Percentiles rank a stretch among this genome's conserved stretches.
Conservation (phyloP, 2,329 filamentous ascomycete species). For the Trichophyton rubrum region DNA sequence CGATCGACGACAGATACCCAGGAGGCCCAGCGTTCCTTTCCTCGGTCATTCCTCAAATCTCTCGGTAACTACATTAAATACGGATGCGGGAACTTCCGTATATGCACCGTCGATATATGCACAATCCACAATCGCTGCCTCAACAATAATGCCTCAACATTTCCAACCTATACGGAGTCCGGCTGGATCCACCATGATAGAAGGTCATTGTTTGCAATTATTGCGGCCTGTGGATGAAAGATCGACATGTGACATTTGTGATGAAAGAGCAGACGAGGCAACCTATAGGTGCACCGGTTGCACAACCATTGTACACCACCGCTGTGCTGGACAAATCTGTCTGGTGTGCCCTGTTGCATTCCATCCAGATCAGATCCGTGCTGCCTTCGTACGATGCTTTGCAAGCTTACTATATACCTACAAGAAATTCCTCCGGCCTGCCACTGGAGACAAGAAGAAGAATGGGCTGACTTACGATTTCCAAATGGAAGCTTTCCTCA, state of each 20-base stretch:
- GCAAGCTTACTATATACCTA: constrained; percentile 59
- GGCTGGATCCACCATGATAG: constrained; percentile 28
- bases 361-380: constrained; percentile 52
- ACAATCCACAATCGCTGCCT: constrained; percentile 39
- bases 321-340: constrained; percentile 48
- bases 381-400: constrained; percentile 57
- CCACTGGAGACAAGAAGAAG: constrained; percentile 50
- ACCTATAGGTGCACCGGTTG: constrained; percentile 39
- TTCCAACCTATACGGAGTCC: constrained; percentile 16
- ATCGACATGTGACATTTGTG: constrained; percentile 36
- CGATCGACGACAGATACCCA: constrained; percentile 50
- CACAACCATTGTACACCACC: constrained; percentile 42
- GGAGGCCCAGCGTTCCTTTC: constrained; percentile 59
- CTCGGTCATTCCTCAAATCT: constrained; percentile 44
- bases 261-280: constrained; percentile 47
- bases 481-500: constrained; percentile 54
- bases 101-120: constrained; percentile 41
- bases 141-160: constrained; percentile 38
- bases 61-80: constrained; percentile 35
- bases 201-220: constrained; percentile 38
- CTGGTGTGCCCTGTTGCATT: constrained; percentile 57
- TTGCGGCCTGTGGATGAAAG: constrained; percentile 32
- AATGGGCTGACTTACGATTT: constrained; percentile 51
- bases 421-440: constrained; percentile 48
- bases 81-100: constrained; percentile 19